Percentiles rank a stretch among this genome's conserved stretches.
These are phyloP conservation scores for Magnaporthiopsis poae DNA, from an alignment of 2,329 filamentous ascomycete genomes.

Conservation along the genomic window DNA sequence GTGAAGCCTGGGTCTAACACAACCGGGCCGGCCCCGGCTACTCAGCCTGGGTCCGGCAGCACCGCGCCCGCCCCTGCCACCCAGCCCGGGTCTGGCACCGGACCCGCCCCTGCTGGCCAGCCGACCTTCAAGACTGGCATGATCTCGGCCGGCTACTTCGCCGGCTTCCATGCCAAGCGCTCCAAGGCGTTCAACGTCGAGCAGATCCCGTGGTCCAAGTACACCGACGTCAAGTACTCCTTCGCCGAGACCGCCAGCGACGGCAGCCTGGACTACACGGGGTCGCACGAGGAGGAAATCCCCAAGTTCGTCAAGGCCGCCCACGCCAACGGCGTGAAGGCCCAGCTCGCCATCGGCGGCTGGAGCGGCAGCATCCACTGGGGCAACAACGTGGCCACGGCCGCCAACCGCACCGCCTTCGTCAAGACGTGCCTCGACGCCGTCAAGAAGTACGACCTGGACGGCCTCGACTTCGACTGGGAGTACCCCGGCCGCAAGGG, in stretches of 20 bases:
- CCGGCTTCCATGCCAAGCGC: constrained; percentile 12
- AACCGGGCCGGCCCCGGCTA: too few species aligned
- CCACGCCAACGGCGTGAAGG: constrained; percentile 6
- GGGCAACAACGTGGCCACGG: constrained; percentile 6
- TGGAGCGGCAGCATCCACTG: constrained; percentile 22
- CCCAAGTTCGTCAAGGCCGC: constrained; percentile 17
- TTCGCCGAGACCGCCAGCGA: constrained; percentile 20
- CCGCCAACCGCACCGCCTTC: constrained; percentile 13
- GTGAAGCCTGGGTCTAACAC: too few species aligned
- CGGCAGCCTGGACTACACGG: constrained; percentile 15
- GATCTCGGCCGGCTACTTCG: constrained; percentile 11
- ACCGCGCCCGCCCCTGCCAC: too few species aligned
- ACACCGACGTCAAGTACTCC: constrained; percentile 24
- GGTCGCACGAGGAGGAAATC: constrained; percentile 20
- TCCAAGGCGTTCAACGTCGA: constrained; percentile 10
- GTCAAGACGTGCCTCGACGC: constrained; percentile 17
- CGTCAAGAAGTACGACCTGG: constrained; percentile 15
- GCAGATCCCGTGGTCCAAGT: constrained; percentile 13
- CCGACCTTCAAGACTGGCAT: background rate
- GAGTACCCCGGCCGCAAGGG: constrained; percentile 29
- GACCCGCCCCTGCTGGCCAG: background rate
- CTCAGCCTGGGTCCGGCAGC: too few species aligned
- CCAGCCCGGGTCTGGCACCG: background rate
- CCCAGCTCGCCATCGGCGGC: constrained; percentile 24
- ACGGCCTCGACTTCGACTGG: constrained; percentile 36